Conservation (phyloP, 1,139 yeast genomes). For the Ogataea hybrid region DNA sequence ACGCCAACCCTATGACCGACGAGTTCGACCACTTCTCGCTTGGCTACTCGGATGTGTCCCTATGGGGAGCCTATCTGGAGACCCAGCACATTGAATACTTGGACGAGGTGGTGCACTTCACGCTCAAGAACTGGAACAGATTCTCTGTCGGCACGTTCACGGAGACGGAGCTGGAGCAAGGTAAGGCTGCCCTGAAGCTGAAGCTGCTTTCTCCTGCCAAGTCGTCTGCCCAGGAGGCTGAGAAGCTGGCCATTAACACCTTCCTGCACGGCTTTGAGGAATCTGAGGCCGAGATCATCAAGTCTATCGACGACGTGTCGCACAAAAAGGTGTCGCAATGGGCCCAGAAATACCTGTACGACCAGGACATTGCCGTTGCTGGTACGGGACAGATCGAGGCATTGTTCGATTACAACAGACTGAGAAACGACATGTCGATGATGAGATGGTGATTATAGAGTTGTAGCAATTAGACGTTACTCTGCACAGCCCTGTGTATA, state of each 20-base stretch:
- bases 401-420: constrained; percentile 77
- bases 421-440: constrained; percentile 86
- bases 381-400: constrained; percentile 86
- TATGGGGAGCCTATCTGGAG: constrained; percentile 78
- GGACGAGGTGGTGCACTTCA: constrained; percentile 77
- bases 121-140: constrained; percentile 85
- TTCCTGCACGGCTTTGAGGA: constrained; percentile 61
- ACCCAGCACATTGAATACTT: constrained; percentile 55
- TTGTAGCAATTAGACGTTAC: constrained; percentile 10
- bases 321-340: constrained; percentile 61
- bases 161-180: constrained; percentile 77
- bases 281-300: constrained; percentile 57
- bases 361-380: constrained; percentile 77
- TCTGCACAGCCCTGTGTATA: constrained; percentile 6
- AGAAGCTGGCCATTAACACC: constrained; percentile 58
- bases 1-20: constrained; percentile 72
- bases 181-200: constrained; percentile 67
- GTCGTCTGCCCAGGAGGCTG: constrained; percentile 48
- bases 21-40: constrained; percentile 67
- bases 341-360: constrained; percentile 78
- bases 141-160: constrained; percentile 64
- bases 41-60: constrained; percentile 73
- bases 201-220: constrained; percentile 47
- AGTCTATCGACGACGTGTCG: constrained; percentile 61
- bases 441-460: constrained; percentile 58